These are phyloP conservation scores for Colletotrichum musicola DNA, from an alignment of 2,329 filamentous ascomycete genomes.

Conservation along the genomic window DNA sequence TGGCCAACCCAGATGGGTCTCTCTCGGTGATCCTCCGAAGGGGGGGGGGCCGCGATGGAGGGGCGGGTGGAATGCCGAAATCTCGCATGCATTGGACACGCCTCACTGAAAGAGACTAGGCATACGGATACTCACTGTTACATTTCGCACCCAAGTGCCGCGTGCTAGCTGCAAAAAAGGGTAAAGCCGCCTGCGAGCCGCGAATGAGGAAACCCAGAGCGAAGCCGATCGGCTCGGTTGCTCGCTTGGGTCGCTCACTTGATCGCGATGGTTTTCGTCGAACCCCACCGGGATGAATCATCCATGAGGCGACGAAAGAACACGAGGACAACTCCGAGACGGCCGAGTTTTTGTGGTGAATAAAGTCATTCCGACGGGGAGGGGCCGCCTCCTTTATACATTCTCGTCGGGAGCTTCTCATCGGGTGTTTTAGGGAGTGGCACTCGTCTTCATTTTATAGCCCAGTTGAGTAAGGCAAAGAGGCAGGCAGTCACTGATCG, in stretches of 20 bases:
- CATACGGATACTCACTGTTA: no score
- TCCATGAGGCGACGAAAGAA: not conserved
- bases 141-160: slow-evolving; percentile 19
- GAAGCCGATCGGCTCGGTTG: slow-evolving; percentile 22
- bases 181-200: slow-evolving; percentile 10
- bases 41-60: not conserved
- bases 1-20: slow-evolving; percentile 5
- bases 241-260: not conserved
- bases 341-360: not conserved
- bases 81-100: slow-evolving; percentile 14
- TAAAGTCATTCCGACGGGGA: not conserved
- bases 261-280: not conserved
- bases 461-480: no score
- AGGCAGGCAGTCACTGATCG: no score
- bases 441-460: no score
- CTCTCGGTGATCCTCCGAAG: slow-evolving; percentile 31
- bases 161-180: not conserved
- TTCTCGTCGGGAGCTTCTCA: not conserved
- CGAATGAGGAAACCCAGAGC: slow-evolving; percentile 22
- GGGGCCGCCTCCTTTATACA: slow-evolving; percentile 10
- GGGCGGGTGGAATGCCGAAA: slow-evolving; percentile 35
- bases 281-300: not conserved
- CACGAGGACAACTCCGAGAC: slow-evolving; percentile 4
- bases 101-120: not conserved
- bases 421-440: no score